Evolutionary conservation across 2,329 filamentous ascomycete genomes (phyloP), one percentile per base, ranked within the genome.

Genomic region (Thermoascus crustaceus): DNA sequence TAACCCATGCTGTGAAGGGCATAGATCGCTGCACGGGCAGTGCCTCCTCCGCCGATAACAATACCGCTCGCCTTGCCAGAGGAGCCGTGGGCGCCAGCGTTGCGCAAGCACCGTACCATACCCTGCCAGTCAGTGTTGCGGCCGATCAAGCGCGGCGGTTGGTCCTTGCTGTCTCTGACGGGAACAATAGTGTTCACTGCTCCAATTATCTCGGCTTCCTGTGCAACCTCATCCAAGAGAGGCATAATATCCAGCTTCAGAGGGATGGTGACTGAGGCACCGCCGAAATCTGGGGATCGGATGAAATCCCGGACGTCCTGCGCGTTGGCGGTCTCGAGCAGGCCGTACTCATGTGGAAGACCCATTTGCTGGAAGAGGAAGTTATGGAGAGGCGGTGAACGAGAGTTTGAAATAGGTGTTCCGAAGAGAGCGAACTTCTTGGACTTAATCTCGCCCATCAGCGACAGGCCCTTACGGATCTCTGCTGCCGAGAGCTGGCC

Each of bases 51-150:
- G 3, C 91, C 91, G 35, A 98, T 77, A 9, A 96, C 85, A 46
- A 95, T 75, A 17, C 76, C 89, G 37, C 79, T 74, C 21, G 39
- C 55, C 18, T 46, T 50, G 38, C 56, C 50, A 47, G 52, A 48
- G 50, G 53, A 57, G 43, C 62, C 59, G 42, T 65, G 64, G 24
- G 83, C 68, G 5, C 85, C 85, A 2, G 77, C 79, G 26, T 76
- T 75, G 38, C 74, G 76, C 13, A 98, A 73, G 3, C 85, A 80
- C 47, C 82, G 76, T 2, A 83, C 78, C 78, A 98, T 98, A 43
- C 91, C 91, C 52, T 78, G 75, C 82, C 87, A 98, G 66, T 98
- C 91, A 8, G 91, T 98, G 62, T 98, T 98, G 57, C 88, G 84
- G 27, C 91, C 91, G 10, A 84, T 60, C 3, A 96, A 75, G 3